A percentile compares a stretch with the other conserved stretches of the same genome.
Evolutionary conservation across 306 rosid genomes (phyloP).

Genomic region (Lathyrus tuberosus): DNA sequence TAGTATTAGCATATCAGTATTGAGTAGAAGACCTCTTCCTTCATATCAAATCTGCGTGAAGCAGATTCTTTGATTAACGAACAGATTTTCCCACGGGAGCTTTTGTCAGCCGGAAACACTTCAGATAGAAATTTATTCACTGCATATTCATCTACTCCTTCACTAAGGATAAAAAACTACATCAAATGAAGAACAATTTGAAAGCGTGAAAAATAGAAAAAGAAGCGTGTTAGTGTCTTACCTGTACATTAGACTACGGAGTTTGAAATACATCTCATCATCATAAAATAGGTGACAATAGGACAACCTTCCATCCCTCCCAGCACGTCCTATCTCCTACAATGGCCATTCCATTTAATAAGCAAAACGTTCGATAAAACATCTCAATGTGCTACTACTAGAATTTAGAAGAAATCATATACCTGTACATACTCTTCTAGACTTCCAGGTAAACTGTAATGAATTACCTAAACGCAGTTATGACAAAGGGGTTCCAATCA

Average conservation of each 20-base stretch:
- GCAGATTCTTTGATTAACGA: slow-evolving; percentile 81
- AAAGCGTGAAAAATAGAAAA: slow-evolving; percentile 17
- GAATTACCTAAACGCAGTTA: slow-evolving; percentile 75
- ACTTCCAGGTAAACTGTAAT: slow-evolving; percentile 94
- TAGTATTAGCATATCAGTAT: slow-evolving; percentile 19
- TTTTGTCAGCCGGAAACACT: slow-evolving; percentile 61
- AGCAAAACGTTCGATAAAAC: slow-evolving; percentile 33
- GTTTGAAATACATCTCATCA: slow-evolving; percentile 72
- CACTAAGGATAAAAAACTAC: slow-evolving; percentile 59
- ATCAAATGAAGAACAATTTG: slow-evolving; percentile 31
- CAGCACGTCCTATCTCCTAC: slow-evolving; percentile 95
- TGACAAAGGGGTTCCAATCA: slow-evolving; percentile 21
- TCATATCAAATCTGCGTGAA: slow-evolving; percentile 85
- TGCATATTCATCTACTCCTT: slow-evolving; percentile 83
- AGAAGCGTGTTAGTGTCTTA: slow-evolving; percentile 24
- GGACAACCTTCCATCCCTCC: slow-evolving; percentile 89
- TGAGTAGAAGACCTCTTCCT: slow-evolving; percentile 80
- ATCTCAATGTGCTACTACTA: slow-evolving; percentile 18
- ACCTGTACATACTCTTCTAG: slow-evolving; percentile 97
- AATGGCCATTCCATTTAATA: slow-evolving; percentile 29
- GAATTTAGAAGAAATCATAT: slow-evolving; percentile 36
- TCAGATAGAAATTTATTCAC: slow-evolving; percentile 78
- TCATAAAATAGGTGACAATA: slow-evolving; percentile 87
- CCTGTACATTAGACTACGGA: slow-evolving; percentile 91
- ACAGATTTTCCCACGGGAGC: slow-evolving; percentile 59